A percentile compares a stretch with the other conserved stretches of the same genome.
Conservation (phyloP, 2,329 filamentous ascomycete species). For the Simplicillium sp. region DNA sequence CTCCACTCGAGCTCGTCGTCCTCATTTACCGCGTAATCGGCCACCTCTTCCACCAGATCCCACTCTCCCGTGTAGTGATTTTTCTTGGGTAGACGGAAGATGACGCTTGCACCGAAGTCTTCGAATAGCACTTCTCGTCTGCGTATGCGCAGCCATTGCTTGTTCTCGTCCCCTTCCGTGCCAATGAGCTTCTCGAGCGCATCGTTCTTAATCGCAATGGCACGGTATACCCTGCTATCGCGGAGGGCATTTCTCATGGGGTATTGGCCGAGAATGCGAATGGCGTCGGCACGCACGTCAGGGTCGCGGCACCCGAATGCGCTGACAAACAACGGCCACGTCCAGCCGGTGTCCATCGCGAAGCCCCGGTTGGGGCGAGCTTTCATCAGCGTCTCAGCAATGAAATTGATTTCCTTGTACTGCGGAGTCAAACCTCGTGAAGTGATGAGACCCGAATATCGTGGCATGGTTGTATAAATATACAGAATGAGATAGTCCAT, state of each 20-base stretch:
- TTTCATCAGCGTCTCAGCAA: slow-evolving; percentile 26
- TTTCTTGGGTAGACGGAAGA: slow-evolving; percentile 25
- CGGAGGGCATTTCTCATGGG: slow-evolving; percentile 33
- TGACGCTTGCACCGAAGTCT: slow-evolving; percentile 24
- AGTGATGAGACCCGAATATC: slow-evolving; percentile 24
- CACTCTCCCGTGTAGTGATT: slow-evolving; percentile 19
- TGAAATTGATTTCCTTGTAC: slow-evolving; percentile 29
- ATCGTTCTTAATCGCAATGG: slow-evolving; percentile 26
- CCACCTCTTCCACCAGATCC: slow-evolving; percentile 27
- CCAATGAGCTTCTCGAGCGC: slow-evolving; percentile 22
- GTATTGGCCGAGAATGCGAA: slow-evolving; percentile 27
- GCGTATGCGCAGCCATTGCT: slow-evolving; percentile 29
- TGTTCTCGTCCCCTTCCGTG: slow-evolving; percentile 19
- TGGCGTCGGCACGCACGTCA: slow-evolving; percentile 26
- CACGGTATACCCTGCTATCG: slow-evolving; percentile 28
- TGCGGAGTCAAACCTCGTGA: slow-evolving; percentile 28
- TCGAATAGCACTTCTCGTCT: slow-evolving; percentile 28
- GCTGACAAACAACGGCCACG: slow-evolving; percentile 32
- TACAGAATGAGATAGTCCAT: slow-evolving; percentile 32
- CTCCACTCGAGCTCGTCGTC: slow-evolving; percentile 24
- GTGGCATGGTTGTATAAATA: slow-evolving; percentile 26
- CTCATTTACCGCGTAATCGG: slow-evolving; percentile 17
- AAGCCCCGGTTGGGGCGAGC: slow-evolving; percentile 27
- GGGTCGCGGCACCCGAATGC: slow-evolving; percentile 30
- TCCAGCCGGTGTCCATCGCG: slow-evolving; percentile 35